Base-by-base conservation (phyloP, 1,284 basidiomycete species). In the Cystobasidiaceae sp. region DNA sequence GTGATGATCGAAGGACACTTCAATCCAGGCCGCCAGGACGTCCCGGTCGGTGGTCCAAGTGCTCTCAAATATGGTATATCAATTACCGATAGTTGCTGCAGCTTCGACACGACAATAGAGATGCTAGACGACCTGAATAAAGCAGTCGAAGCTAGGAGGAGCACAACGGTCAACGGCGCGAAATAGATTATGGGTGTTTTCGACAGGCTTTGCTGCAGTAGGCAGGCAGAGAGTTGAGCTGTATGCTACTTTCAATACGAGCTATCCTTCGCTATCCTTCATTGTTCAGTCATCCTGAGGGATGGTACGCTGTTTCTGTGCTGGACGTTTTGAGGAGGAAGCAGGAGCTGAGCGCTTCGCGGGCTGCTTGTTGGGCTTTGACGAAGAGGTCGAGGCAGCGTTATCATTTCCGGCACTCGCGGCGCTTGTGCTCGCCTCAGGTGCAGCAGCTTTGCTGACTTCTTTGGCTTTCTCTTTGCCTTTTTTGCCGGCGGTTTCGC, bases 1-100 rank as follows among this genome's bases (percentile, higher is more conserved):
- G 92, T 96, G 67, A 98, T 98, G 96, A 83, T 97, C 69, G 96
- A 98, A 78, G 90, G 88, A 51, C 94, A 98, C 78, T 82, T 97
- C 77, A 85, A 97, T 77, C 87, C 88, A 74, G 88, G 89, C 28
- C 84, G 88, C 43, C 93, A 97, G 77, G 86, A 90, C 71, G 88
- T 96, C 65, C 87, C 91, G 7, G 74, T 84, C 1, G 83, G 84
- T 33, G 92, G 92, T 2, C 86, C 87, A 1, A 79, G 82, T 4
- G 88, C 84, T 3, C 79, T 96, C 67, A 87, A 85, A 74, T 93
- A 93, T 76, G 61, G 61, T 68, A 85, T 94, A 50, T 88, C 86
- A 63, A 93, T 96, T 77, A 94, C 91, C 0, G 90, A 94, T 73
- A 80, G 90, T 0, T 98, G 94, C 77, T 87, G 97, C 55, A 84